Conservation (phyloP, 2,329 filamentous ascomycete genomes). For the Pleomassaria siparia region DNA sequence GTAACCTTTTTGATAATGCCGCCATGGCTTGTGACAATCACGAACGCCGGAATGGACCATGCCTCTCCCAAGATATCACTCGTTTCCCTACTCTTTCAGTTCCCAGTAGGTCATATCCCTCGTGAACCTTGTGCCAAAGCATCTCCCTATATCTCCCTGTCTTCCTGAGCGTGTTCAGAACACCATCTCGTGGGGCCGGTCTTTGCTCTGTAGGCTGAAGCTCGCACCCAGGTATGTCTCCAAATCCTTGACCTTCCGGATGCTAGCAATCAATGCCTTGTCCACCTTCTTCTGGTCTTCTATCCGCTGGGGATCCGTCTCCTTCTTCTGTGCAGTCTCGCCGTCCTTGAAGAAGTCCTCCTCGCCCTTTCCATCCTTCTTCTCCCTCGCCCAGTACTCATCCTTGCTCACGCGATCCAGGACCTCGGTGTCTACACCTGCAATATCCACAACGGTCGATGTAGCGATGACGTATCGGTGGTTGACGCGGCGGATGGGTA, state of each 20-base stretch:
- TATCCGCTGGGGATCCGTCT: constrained; percentile 83
- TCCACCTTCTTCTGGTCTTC: constrained; percentile 98
- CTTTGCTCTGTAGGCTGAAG: constrained; percentile 97
- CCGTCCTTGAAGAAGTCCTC: constrained; percentile 98
- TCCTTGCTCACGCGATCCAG: constrained; percentile 75
- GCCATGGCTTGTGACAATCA: background rate
- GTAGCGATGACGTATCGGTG: constrained; percentile 91
- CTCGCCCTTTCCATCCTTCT: constrained; percentile 94
- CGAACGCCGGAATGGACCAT: background rate
- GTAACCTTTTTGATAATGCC: background rate
- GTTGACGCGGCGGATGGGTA: constrained; percentile 91
- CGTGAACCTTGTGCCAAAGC: background rate
- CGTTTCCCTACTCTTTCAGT: background rate
- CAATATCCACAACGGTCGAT: constrained; percentile 78
- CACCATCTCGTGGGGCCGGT: constrained; percentile 99
- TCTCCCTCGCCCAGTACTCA: constrained; percentile 97
- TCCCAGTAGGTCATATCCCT: background rate
- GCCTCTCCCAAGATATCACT: background rate
- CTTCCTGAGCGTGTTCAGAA: constrained; percentile 59
- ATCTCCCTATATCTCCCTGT: background rate
- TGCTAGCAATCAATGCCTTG: constrained; percentile 86
- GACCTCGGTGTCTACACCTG: constrained; percentile 70
- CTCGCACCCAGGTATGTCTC: constrained; percentile 87
- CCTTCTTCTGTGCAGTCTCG: constrained; percentile 96
- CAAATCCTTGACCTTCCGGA: constrained; percentile 96